Evolutionary conservation across 768 basidiomycete genomes (phyloP), one percentile per base, ranked within the genome.

Genomic region (Kwoniella dejecticola): DNA sequence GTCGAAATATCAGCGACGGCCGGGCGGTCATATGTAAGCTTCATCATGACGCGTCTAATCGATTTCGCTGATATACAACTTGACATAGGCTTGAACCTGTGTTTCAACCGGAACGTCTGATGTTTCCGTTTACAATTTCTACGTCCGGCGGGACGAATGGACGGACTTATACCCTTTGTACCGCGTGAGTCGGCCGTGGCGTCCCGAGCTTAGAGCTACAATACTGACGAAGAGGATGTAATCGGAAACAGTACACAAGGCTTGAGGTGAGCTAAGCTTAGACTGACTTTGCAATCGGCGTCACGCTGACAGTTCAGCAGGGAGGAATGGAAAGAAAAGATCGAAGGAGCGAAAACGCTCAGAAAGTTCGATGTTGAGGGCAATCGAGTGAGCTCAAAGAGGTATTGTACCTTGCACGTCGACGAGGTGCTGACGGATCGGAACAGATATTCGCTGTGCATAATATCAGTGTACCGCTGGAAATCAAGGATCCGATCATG

Each of bases 81-180:
- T 11, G 19, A 31, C 12, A n/a, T 27, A 72, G 66, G 42, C 33
- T 62, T 26, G 65, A 71, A 29, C 67, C 62, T 4, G 52, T 57
- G n/a, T 60, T 56, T 19, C 59, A 70, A 42, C 69, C 69, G 2
- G 69, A 71, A 50, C 46, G 71, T 57, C 49, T 76, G 52, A 73
- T 76, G 71, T 75, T 64, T 45, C 74, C 74, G 3, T 73, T 76
- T 49, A 76, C 74, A 1, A 60, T 76, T 15, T 57, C 68, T 3
- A 62, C 67, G 3, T 53, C 62, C 15, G 60, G 41, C 3, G 58
- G 55, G 15, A 29, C 31, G 13, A 64, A 62, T n/a, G 64, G 64
- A 1, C 36, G 65, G 38, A 62, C 69, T 19, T 73, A 71, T 59
- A 73, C 74, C 0, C 64, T 76, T 10, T 76, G 74, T 42, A 67